Evolutionary conservation across 208 protist genomes (phyloP).

Genomic region (Acanthamoeba divionensis): DNA sequence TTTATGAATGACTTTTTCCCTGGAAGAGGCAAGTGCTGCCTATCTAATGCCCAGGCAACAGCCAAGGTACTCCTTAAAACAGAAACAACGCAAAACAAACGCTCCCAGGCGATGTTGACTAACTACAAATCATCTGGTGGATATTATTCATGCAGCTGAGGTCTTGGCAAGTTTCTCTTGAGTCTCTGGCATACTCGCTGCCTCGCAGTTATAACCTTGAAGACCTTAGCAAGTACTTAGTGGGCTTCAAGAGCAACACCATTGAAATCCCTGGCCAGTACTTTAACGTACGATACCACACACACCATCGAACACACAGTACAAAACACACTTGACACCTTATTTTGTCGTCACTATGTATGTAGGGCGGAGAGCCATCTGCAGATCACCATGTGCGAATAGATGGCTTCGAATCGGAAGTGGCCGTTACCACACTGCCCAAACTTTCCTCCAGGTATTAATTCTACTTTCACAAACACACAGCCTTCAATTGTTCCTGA

Average conservation of each 20-base stretch:
- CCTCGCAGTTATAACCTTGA: not conserved
- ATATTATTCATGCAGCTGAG: not conserved
- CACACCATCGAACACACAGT: not conserved
- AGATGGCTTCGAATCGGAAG: not conserved
- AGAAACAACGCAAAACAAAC: not conserved
- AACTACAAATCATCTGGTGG: not conserved
- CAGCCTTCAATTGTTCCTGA: too few relatives aligned
- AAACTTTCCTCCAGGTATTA: not conserved
- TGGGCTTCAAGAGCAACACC: constrained; percentile 2
- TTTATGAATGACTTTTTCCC: not conserved
- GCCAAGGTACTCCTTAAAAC: too few relatives aligned
- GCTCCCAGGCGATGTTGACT: not conserved
- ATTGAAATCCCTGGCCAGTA: not conserved
- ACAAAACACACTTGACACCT: too few relatives aligned
- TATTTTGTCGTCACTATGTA: too few relatives aligned
- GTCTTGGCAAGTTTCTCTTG: not conserved
- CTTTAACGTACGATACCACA: not conserved
- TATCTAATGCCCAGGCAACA: too few relatives aligned
- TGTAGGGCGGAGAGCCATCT: not conserved
- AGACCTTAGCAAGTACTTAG: not conserved
- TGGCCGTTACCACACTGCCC: not conserved
- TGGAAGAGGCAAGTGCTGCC: too few relatives aligned
- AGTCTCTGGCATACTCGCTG: not conserved
- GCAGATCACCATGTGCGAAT: not conserved
- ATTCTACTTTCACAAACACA: too few relatives aligned